phyloP scores from a whole-genome alignment of 2,329 filamentous ascomycete species.

The Magnaporthales sp. region DNA sequence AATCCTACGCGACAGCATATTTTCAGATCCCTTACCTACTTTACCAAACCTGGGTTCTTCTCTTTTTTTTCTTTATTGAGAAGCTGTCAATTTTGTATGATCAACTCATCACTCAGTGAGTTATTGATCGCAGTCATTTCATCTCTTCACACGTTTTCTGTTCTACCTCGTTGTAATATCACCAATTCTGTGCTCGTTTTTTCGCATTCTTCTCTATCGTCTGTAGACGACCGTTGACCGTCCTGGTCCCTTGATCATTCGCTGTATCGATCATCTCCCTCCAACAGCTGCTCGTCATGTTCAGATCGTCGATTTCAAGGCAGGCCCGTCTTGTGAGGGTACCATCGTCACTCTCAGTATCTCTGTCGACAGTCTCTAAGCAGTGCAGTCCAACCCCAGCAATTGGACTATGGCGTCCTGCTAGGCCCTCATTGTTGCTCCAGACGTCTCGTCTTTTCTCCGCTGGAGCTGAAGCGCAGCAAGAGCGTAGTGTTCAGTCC shows the following conservation, averaged over 20 bases:
- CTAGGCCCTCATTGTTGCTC: background rate
- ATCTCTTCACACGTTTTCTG: background rate
- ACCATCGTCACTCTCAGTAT: background rate
- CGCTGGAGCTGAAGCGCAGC: background rate
- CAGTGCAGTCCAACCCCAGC: background rate
- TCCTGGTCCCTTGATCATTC: background rate
- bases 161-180: background rate
- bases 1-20: background rate
- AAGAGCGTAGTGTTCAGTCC: background rate
- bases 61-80: background rate
- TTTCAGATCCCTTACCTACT: too few species aligned
- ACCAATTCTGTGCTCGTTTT: background rate
- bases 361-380: background rate
- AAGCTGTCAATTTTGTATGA: background rate
- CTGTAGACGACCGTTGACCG: background rate
- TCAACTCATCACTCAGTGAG: background rate
- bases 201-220: background rate
- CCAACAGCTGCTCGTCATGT: background rate
- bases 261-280: background rate
- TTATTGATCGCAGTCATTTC: background rate
- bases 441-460: constrained; percentile 1
- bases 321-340: constrained; percentile 1
- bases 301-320: background rate
- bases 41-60: too few species aligned
- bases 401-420: background rate